Conservation (phyloP, 257 asterid genomes). For the Echites panduratus region DNA sequence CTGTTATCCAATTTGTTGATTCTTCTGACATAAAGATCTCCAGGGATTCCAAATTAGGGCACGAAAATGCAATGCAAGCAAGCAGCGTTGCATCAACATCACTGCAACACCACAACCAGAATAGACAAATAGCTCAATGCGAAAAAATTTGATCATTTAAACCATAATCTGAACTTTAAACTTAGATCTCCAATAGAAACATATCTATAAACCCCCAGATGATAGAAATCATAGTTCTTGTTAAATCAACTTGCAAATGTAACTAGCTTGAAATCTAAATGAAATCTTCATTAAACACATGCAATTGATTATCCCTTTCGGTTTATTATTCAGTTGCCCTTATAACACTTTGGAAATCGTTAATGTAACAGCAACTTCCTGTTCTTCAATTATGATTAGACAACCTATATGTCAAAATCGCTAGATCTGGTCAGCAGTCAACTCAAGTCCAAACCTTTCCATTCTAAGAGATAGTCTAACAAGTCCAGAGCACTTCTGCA, state of each 20-base stretch:
- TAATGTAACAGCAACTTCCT: conserved; percentile 6
- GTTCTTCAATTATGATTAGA: not conserved
- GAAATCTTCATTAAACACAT: not conserved
- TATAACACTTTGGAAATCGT: not conserved
- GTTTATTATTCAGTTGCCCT: not conserved
- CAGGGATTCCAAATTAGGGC: conserved; percentile 72
- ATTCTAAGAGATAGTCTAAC: conserved; percentile 60
- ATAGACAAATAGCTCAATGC: conserved; percentile 18
- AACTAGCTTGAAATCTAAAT: not conserved
- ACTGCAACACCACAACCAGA: conserved; percentile 48
- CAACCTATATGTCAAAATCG: conserved; percentile 21
- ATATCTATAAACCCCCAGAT: not conserved
- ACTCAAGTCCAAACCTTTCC: conserved; percentile 62
- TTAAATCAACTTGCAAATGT: not conserved
- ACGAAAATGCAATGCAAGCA: conserved; percentile 94
- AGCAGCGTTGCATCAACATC: conserved; percentile 79
- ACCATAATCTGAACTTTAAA: not conserved
- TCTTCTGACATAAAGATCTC: conserved; percentile 62
- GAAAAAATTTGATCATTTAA: not conserved
- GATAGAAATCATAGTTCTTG: conserved; percentile 7
- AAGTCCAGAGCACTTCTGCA: conserved; percentile 82
- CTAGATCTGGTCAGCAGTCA: conserved; percentile 29
- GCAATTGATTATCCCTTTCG: not conserved
- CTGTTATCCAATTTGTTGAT: conserved; percentile 71
- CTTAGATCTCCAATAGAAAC: not conserved